Conservation (phyloP, 2,329 filamentous ascomycete species). For the Trichoderma aggressivum region DNA sequence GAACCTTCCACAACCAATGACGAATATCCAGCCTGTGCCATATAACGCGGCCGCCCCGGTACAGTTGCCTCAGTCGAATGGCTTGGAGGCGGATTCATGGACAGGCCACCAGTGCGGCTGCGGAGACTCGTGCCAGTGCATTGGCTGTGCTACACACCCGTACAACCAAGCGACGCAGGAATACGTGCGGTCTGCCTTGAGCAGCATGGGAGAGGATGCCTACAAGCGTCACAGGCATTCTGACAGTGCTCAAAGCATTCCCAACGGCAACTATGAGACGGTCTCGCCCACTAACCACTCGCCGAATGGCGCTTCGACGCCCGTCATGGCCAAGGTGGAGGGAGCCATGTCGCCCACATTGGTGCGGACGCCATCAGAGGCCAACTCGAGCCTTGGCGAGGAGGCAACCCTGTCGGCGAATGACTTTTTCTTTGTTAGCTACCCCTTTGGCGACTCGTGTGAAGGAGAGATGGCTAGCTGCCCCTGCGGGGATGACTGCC, state of each 20-base stretch:
- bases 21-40: conserved; percentile 25
- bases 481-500: conserved; percentile 58
- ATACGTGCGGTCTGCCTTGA: conserved; percentile 49
- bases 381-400: conserved; percentile 43
- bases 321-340: conserved; percentile 24
- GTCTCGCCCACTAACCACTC: conserved; percentile 16
- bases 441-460: conserved; percentile 48
- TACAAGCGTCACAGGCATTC: conserved; percentile 23
- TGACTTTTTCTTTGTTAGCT: conserved; percentile 59
- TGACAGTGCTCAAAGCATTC: conserved; percentile 25
- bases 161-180: conserved; percentile 61
- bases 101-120: conserved; percentile 54
- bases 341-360: conserved; percentile 37
- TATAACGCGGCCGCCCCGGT: conserved; percentile 27
- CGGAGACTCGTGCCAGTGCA: conserved; percentile 63
- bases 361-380: conserved; percentile 47
- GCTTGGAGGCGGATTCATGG: conserved; percentile 26
- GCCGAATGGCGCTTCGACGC: conserved; percentile 20
- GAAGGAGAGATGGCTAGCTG: conserved; percentile 49
- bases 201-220: conserved; percentile 38
- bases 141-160: conserved; percentile 65
- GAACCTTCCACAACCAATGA: conserved; percentile 34
- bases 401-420: conserved; percentile 50
- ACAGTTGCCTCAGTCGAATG: conserved; percentile 24
- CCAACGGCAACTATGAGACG: conserved; percentile 26